Base-by-base conservation (phyloP, 1,284 basidiomycete genomes). In the Ustilago sp. region DNA sequence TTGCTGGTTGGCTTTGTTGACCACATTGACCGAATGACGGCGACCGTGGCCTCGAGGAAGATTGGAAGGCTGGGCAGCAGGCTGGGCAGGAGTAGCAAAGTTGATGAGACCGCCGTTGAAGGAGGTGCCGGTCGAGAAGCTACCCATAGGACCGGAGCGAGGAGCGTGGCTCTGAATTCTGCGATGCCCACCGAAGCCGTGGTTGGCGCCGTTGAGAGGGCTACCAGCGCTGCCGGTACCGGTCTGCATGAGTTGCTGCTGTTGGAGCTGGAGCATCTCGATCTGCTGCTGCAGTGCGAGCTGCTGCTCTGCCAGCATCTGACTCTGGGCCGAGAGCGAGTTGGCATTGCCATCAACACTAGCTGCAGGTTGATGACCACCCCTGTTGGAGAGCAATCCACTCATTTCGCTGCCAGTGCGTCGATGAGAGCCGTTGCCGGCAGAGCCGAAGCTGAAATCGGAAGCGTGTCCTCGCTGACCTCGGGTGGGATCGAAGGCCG, bases 21-120 rank as follows among this genome's bases (percentile, higher is more conserved):
- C 82, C 47, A 96, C 93, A 81, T 96, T 98, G 75, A 97, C 93
- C 80, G 94, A 96, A 87, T 98, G 95, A 74, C 96, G 90, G 63
- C 96, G 90, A 54, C 93, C 93, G 85, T 99, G 96, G 34, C 93
- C 93, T 74, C 92, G 91, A 8, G 86, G 84, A 15, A 80, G 68
- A 19, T 51, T 72, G 31, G 70, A 19, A 43, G 55, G 8, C 39
- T 57, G 66, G 12, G 61, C 17, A 39, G 65, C 54, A 36, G 70
- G 57, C 61, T 68, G 70, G 51, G 45, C 47, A 11, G 60, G 64
- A 70, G 38, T 59, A 41, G 38, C 59, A 43, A 74, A 71, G 62
- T 47, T 77, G 60, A 55, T 65, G 36, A 73, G 63, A 48, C 60
- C 67, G 28, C 38, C 51, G 55, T 59, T 58, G 57, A 63, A 67